These are phyloP conservation scores for Yarrowia keelungensis DNA, from an alignment of 805 yeast genomes.

Conservation along the genomic window DNA sequence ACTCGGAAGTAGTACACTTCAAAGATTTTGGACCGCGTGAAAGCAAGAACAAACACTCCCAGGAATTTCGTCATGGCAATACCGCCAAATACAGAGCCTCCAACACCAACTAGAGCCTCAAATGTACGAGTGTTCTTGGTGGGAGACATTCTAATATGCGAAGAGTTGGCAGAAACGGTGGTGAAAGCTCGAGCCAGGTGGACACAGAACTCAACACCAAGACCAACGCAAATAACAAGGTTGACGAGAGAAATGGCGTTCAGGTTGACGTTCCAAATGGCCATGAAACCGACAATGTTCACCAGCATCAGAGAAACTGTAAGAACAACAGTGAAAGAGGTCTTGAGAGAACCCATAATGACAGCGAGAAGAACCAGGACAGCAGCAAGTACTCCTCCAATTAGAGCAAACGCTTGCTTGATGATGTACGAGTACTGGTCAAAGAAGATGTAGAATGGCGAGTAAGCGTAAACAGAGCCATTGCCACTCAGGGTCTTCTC, in stretches of 20 bases:
- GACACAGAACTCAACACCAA: slow-evolving; percentile 91
- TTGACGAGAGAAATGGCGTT: slow-evolving; percentile 92
- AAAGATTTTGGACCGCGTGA: slow-evolving; percentile 85
- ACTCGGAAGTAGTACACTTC: slow-evolving; percentile 91
- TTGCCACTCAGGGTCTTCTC: slow-evolving; percentile 47
- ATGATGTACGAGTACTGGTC: slow-evolving; percentile 82
- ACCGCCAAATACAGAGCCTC: slow-evolving; percentile 89
- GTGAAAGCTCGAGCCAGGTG: slow-evolving; percentile 85
- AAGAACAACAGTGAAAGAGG: slow-evolving; percentile 62
- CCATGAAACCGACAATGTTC: slow-evolving; percentile 82
- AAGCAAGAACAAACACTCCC: slow-evolving; percentile 86
- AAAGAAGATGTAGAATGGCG: slow-evolving; percentile 91
- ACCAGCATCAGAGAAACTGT: slow-evolving; percentile 70
- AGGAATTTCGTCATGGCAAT: slow-evolving; percentile 87
- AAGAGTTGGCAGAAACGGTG: slow-evolving; percentile 46
- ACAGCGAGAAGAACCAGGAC: slow-evolving; percentile 62
- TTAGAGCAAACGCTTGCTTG: slow-evolving; percentile 60
- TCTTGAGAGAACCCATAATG: slow-evolving; percentile 69
- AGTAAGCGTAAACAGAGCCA: slow-evolving; percentile 80
- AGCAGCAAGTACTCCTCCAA: slow-evolving; percentile 58
- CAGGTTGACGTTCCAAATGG: slow-evolving; percentile 72
- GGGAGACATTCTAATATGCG: slow-evolving; percentile 42
- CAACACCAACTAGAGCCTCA: slow-evolving; percentile 76
- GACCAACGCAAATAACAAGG: slow-evolving; percentile 87
- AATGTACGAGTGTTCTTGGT: slow-evolving; percentile 52